Percentiles rank a stretch among this genome's conserved stretches.
phyloP scores from a whole-genome alignment of 352 stramenopile species.

The Pythium aristosporum region DNA sequence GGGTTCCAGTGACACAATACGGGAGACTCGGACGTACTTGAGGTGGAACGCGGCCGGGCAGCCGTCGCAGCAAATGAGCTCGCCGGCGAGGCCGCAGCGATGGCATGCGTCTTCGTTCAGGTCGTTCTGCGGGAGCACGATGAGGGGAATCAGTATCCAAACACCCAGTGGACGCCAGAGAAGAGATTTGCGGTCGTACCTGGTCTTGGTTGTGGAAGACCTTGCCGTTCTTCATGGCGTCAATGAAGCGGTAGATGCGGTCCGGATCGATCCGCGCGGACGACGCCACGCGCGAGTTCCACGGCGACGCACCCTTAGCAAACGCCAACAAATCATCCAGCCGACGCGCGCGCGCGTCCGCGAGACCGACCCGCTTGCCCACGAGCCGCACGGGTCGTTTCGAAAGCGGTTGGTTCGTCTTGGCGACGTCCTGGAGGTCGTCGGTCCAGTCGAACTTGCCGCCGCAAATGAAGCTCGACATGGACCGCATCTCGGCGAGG shows the following conservation, averaged over 20 bases:
- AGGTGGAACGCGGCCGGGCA: slow-evolving; percentile 78
- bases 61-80: slow-evolving; percentile 81
- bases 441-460: slow-evolving; percentile 58
- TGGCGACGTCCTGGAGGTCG: slow-evolving; percentile 34
- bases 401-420: slow-evolving; percentile 1
- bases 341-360: slow-evolving; percentile 48
- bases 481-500: slow-evolving; percentile 43
- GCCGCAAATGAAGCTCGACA: slow-evolving; percentile 67
- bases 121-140: slow-evolving; percentile 46
- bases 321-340: slow-evolving; percentile 64
- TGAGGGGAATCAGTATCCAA: background rate
- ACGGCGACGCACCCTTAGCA: slow-evolving; percentile 59
- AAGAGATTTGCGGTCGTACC: slow-evolving; percentile 31
- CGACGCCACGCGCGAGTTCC: slow-evolving; percentile 59
- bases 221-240: slow-evolving; percentile 60
- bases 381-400: slow-evolving; percentile 31
- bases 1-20: background rate
- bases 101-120: slow-evolving; percentile 82
- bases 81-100: slow-evolving; percentile 63
- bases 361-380: slow-evolving; percentile 46
- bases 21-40: slow-evolving; percentile 31
- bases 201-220: slow-evolving; percentile 58
- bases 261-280: slow-evolving; percentile 48
- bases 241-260: slow-evolving; percentile 68
- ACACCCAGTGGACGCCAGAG: background rate